Base-by-base conservation (phyloP, 805 yeast genomes). In the Yamadazyma takamatsuzukensis region DNA sequence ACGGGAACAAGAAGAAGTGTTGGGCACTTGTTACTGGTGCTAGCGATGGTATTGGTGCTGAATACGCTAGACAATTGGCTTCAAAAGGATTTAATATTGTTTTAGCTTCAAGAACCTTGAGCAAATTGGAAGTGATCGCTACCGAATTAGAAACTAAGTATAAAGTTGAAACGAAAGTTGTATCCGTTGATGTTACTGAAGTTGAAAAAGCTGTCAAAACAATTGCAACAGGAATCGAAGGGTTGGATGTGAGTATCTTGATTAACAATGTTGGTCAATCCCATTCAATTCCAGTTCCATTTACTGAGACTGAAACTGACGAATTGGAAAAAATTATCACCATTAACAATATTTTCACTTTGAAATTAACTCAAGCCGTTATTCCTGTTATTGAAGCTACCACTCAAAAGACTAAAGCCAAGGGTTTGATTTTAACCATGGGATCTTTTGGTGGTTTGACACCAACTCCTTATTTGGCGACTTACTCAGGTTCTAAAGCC, bases 1-100 rank as follows among this genome's bases (percentile, higher is more conserved):
- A 88, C 51, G 96, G 96, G n/a, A 82, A 90, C 17, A 67, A 68
- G 39, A 38, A 45, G 14, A 83, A 82, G 17, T 68, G 74, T 25
- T 93, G 96, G 90, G 96, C 97, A n/a, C 83, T 93, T 19, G 75
- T 93, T 12, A 93, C 98, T 5, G 98, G 98, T 37, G 94, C 97
- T 3, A 86, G 97, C 29, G 97, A 93, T 56, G 98, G 98, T 21
- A 83, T 93, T 51, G 98, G 98, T 37, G 87, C 89, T 55, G 96
- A 93, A 57, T 93, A 76, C 53, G 80, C 96, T 2, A 52, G 62
- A 16, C 97, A 90, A 62, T 72, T 93, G 59, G 98, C 97, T 9
- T 59, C 71, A 33, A 78, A 74, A 44, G 96, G 96, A 2, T 82
- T 89, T 57, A 89, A 88, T 47, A 58, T 93, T 29, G 79, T 86